Evolutionary conservation across 257 asterid species (phyloP).

Genomic region (Craterostigma plantagineum): DNA sequence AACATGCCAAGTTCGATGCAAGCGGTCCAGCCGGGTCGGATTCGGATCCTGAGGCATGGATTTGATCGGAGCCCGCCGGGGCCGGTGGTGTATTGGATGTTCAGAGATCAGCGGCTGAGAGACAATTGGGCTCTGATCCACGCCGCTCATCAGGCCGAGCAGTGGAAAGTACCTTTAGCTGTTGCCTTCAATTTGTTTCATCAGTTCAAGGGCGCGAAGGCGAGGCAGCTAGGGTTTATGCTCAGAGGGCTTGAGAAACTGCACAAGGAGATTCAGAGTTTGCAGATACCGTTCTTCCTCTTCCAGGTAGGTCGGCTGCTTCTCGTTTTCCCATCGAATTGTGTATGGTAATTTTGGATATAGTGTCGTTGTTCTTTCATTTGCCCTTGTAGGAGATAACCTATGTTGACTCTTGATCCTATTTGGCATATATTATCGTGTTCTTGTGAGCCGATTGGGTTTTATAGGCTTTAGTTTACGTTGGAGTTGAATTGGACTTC

Average conservation of each 20-base stretch:
- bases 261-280: slow-evolving; percentile 23
- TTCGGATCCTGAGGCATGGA: slow-evolving; percentile 45
- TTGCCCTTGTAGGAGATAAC: too few species aligned
- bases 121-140: slow-evolving; percentile 99
- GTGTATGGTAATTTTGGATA: too few species aligned
- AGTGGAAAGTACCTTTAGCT: slow-evolving; percentile 52
- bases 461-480: too few species aligned
- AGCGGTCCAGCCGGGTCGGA: slow-evolving; percentile 54
- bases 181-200: slow-evolving; percentile 67
- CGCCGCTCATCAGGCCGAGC: slow-evolving; percentile 75
- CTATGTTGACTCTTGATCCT: too few species aligned
- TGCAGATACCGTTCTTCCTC: slow-evolving; percentile 52
- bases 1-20: slow-evolving; percentile 32
- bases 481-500: too few species aligned
- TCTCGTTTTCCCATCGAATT: not conserved
- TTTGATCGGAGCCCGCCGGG: slow-evolving; percentile 21
- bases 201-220: slow-evolving; percentile 87
- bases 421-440: too few species aligned
- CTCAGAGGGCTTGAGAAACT: slow-evolving; percentile 65
- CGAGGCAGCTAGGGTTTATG: slow-evolving; percentile 92
- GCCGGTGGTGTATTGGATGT: slow-evolving; percentile 98
- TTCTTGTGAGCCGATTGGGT: too few species aligned
- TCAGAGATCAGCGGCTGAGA: slow-evolving; percentile 80
- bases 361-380: too few species aligned
- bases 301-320: slow-evolving; percentile 38